phyloP scores from a whole-genome alignment of 495 filamentous ascomycete genomes.

The Aspergillus coremiiformis region DNA sequence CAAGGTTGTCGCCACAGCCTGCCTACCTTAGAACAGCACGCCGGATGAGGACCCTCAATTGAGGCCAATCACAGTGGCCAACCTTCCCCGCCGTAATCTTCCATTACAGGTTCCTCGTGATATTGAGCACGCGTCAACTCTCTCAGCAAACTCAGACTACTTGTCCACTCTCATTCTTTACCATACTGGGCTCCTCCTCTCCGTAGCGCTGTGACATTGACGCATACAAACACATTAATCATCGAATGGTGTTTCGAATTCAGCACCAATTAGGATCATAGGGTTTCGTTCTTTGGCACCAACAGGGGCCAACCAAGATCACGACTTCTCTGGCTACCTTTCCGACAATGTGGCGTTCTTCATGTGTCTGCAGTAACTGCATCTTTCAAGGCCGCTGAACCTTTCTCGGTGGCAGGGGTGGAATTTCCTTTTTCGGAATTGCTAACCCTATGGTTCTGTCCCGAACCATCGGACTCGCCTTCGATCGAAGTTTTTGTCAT shows the following conservation, averaged over 20 bases:
- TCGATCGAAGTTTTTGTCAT: constrained; percentile 12
- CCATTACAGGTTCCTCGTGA: constrained; percentile 1
- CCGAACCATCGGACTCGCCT: constrained; percentile 3
- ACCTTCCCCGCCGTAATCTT: constrained; percentile 10
- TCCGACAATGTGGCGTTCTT: constrained; percentile 6
- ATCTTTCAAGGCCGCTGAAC: constrained; percentile 12
- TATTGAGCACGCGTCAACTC: background rate
- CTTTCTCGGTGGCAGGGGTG: constrained; percentile 8
- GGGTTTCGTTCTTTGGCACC: background rate
- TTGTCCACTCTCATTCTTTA: background rate
- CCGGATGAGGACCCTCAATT: background rate
- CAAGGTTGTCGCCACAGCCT: constrained; percentile 9
- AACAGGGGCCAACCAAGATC: constrained; percentile 6
- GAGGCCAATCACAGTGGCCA: constrained; percentile 7
- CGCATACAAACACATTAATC: constrained; percentile 13
- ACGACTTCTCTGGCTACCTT: background rate
- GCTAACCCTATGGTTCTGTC: constrained; percentile 9
- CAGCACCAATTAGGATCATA: background rate
- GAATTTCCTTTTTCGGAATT: constrained; percentile 15
- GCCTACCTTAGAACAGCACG: background rate
- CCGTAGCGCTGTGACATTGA: constrained; percentile 14
- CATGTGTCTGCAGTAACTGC: constrained; percentile 11
- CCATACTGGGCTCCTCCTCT: constrained; percentile 1
- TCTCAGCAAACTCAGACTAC: background rate
- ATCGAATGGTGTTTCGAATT: background rate